Percentiles rank a stretch among this genome's conserved stretches.
These are phyloP conservation scores for Paramecium octaurelia DNA, from an alignment of 73 alveolate genomes.

Conservation along the genomic window DNA sequence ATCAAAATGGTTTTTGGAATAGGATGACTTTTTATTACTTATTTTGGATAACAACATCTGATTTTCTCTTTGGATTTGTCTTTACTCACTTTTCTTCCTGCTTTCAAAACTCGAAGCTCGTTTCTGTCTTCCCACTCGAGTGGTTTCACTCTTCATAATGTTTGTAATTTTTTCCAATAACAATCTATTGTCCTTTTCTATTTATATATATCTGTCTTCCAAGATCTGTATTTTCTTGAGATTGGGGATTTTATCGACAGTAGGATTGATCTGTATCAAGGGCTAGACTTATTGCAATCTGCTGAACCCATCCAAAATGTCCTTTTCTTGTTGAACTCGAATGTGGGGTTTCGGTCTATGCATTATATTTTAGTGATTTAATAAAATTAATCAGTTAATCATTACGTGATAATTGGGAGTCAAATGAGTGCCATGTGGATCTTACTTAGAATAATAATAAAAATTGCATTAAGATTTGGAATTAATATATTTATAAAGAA, in stretches of 20 bases:
- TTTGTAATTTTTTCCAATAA: neutral
- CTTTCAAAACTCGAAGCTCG: neutral
- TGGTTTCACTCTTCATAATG: neutral
- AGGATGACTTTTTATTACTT: neutral
- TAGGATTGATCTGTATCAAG: neutral
- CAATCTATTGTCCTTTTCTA: neutral
- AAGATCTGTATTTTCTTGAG: neutral
- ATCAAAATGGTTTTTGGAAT: neutral
- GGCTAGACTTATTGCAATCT: neutral
- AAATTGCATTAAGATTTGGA: neutral
- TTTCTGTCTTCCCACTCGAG: neutral
- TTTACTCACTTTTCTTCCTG: neutral
- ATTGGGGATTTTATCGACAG: neutral
- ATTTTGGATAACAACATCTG: neutral
- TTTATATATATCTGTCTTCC: neutral
- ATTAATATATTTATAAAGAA: neutral
- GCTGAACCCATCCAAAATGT: neutral
- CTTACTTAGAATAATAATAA: neutral
- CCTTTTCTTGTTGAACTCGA: neutral
- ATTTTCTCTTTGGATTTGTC: neutral
- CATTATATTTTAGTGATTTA: neutral
- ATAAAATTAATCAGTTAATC: neutral
- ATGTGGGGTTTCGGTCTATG: neutral
- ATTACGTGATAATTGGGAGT: neutral
- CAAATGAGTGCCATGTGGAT: neutral